Evolutionary conservation across 495 filamentous ascomycete genomes (phyloP), one percentile per base, ranked within the genome.

Genomic region (Penicillium chermesinum): DNA sequence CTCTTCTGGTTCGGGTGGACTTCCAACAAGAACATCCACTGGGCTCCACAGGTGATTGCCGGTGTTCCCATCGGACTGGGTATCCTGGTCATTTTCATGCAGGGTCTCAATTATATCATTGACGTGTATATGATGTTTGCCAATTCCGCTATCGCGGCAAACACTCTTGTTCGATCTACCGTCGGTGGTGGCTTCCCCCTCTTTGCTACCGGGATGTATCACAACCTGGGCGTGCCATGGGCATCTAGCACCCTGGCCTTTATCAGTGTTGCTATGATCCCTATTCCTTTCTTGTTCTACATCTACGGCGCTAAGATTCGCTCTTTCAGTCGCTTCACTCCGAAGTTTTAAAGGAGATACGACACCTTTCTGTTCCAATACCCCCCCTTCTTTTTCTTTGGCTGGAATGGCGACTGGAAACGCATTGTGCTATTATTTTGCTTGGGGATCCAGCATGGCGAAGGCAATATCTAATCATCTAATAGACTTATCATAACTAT

Each of bases 1-100:
- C 65, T 84, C 7, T 84, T 85, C 64, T 81, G 78, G 74, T 85
- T 84, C 52, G 81, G 73, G 32, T 85, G 82, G 82, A 83, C 80
- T 2, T 72, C 73, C 2, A 50, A 58, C 38, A 62, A 65, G 0
- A 46, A 61, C 35, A 64, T 72, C 43, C 58, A 56, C 13, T 79
- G 75, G 77, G 63, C 68, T 2, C 67, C 72, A 1, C 77, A 75
- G 45, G 70, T 76, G 33, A 58, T 81, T 13, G 65, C 73, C 4
- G 73, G 76, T 21, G 52, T 77, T 4, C 67, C 71, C 13, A 76
- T 77, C 14, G 80, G 81, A 12, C 52, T 73, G 46, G 80, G 78
- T 9, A 76, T 82, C 55, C 57, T 76, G 50, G 63, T 80, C 10
- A 71, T 82, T 42, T 79, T 82, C 65, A 67, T 84, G 60, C 73